Conservation (phyloP, 306 rosid species). For the Fagus sylvatica region DNA sequence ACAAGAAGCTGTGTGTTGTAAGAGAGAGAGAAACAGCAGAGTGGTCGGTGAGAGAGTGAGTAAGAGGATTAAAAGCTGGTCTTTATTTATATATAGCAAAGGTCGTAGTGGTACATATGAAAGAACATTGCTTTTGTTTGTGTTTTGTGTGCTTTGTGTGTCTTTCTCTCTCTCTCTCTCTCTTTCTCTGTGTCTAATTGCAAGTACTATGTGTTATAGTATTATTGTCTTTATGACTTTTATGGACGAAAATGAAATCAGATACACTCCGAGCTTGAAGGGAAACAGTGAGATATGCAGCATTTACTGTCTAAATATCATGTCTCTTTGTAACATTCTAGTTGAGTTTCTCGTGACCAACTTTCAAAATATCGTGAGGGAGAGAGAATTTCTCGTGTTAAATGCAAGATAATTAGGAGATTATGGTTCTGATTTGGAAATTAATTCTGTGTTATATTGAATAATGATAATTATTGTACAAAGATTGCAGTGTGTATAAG, state of each 20-base stretch:
- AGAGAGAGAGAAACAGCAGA: slow-evolving; percentile 10
- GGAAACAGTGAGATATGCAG: slow-evolving; percentile 30
- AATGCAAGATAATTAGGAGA: neutral
- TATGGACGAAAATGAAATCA: neutral
- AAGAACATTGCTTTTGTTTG: neutral
- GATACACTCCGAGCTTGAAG: slow-evolving; percentile 23
- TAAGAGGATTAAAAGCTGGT: slow-evolving; percentile 8
- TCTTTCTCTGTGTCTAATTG: neutral
- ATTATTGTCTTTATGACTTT: neutral
- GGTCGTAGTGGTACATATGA: neutral
- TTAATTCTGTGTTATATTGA: neutral
- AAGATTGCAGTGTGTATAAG: neutral
- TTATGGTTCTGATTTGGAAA: neutral
- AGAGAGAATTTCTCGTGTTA: neutral
- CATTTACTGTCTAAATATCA: slow-evolving; percentile 23
- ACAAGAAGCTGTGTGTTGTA: too few relatives aligned
- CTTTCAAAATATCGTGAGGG: neutral
- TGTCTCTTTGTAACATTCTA: slow-evolving; percentile 16
- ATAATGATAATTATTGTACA: neutral
- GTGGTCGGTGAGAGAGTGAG: slow-evolving; percentile 35
- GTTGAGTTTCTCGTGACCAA: slow-evolving; percentile 15
- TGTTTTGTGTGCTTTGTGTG: neutral
- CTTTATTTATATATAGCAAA: neutral
- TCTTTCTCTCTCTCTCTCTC: neutral
- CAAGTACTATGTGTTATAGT: neutral